These are phyloP conservation scores for Psilocybe mexicana DNA, from an alignment of 1,284 basidiomycete species.

Conservation along the genomic window DNA sequence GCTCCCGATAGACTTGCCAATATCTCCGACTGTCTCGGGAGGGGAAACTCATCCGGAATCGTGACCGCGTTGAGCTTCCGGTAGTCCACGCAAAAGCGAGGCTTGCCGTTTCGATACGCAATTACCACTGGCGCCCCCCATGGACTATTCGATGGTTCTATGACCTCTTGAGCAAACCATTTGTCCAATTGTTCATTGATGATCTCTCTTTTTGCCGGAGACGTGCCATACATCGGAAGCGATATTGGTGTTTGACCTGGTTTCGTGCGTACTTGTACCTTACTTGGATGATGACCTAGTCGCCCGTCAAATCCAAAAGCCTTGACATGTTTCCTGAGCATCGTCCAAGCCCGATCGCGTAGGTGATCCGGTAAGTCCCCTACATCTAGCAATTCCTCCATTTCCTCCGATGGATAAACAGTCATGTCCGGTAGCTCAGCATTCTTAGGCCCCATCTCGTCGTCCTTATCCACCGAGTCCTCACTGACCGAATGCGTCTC, in stretches of 20 bases:
- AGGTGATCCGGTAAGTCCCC: too few relatives aligned
- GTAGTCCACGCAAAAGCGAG: conserved; percentile 22
- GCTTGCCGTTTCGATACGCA: conserved; percentile 25
- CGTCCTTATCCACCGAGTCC: too few relatives aligned
- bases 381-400: too few relatives aligned
- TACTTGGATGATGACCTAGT: conserved; percentile 11
- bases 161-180: conserved; percentile 26
- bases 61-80: conserved; percentile 18
- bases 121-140: conserved; percentile 22
- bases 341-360: too few relatives aligned
- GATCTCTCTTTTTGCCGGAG: conserved; percentile 24
- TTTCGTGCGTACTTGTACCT: conserved; percentile 19
- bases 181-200: conserved; percentile 24
- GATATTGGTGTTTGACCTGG: conserved; percentile 20
- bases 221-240: conserved; percentile 17
- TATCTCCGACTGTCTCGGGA: conserved; percentile 40
- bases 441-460: too few relatives aligned
- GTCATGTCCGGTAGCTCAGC: too few relatives aligned
- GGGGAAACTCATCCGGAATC: conserved; percentile 42
- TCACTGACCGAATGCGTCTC: too few relatives aligned
- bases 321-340: not conserved
- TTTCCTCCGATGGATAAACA: too few relatives aligned
- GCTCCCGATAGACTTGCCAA: conserved; percentile 34
- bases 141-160: conserved; percentile 27
- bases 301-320: conserved; percentile 12